Conservation (phyloP, 2,329 filamentous ascomycete genomes). For the Aspergillus phoenicis region DNA sequence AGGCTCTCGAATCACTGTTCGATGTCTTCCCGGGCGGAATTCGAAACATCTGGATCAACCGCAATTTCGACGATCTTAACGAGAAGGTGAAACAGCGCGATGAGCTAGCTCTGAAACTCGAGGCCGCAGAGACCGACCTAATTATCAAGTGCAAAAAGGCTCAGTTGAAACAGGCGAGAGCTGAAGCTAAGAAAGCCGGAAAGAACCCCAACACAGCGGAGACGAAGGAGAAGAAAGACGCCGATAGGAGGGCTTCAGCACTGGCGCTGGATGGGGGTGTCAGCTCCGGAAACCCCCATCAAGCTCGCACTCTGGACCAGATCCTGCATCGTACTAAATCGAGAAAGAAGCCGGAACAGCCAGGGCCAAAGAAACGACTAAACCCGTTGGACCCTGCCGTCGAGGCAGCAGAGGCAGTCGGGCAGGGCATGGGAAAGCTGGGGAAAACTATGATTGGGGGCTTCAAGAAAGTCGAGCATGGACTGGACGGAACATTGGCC, state of each 20-base stretch:
- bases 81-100: constrained; percentile 81
- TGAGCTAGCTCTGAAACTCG: constrained; percentile 69
- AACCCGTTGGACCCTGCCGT: constrained; percentile 50
- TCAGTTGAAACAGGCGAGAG: constrained; percentile 69
- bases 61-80: constrained; percentile 78
- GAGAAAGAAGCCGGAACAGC: constrained; percentile 16
- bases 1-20: constrained; percentile 80
- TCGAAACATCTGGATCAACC: constrained; percentile 94
- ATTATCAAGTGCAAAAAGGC: constrained; percentile 78
- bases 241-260: constrained; percentile 51
- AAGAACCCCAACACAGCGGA: constrained; percentile 40
- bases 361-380: constrained; percentile 21
- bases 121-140: constrained; percentile 80
- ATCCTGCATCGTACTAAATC: constrained; percentile 37
- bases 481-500: constrained; percentile 38
- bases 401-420: constrained; percentile 56
- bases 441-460: constrained; percentile 50
- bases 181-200: constrained; percentile 65
- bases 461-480: constrained; percentile 44
- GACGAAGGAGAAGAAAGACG: constrained; percentile 52
- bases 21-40: constrained; percentile 96
- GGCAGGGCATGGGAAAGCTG: constrained; percentile 50
- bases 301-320: constrained; percentile 55
- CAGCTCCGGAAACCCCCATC: constrained; percentile 60
- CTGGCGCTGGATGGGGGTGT: constrained; percentile 54